Base-by-base conservation (phyloP, 2,329 filamentous ascomycete genomes). In the Neobulgaria alba region DNA sequence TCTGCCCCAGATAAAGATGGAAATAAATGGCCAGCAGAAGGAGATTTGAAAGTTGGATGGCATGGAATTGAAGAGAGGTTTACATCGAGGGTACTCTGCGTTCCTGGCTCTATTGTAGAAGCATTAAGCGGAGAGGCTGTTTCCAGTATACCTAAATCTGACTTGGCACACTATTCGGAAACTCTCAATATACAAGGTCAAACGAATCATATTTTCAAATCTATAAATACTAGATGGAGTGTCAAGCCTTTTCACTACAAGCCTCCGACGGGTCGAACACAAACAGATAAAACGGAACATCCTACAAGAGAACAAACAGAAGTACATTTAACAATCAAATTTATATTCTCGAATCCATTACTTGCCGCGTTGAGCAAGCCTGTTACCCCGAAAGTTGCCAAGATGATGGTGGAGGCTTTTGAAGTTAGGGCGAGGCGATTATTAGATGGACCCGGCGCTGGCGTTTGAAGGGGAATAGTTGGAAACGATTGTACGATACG, bases 351-450 rank as follows among this genome's bases (percentile, higher is more conserved):
- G 53, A 96, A 89, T 63, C 86, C 89, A n/a, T 61, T 95, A 42
- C 93, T 95, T 65, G 81, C 79, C 31, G 78, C 84, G 15, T 69
- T 95, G 58, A 92, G 89, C 60, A 73, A 79, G 29, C 82, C 85
- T 23, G 80, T 92, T 17, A 86, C 87, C 50, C 82, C 86, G 21
- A 87, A 85, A 64, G 79, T 95, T 48, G 90, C 87, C 1, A 79
- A 78, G 3, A 71, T 84, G 49, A 95, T 98, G 88, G 84, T 96
- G 50, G 80, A 85, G 61, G 90, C 92, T 1, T 98, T 98, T 67
- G 89, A 95, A 67, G 75, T 77, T 63, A 73, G 85, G 57, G 88
- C 92, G 4, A 68, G 68, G 57, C 67, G 74, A 54, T 59, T 86
- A 35, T 61, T 75, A 52, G 65, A 53, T 23, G 49, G 49, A 3